Evolutionary conservation across 352 stramenopile species (phyloP).

Genomic region (Pilasporangium apinafurcum): DNA sequence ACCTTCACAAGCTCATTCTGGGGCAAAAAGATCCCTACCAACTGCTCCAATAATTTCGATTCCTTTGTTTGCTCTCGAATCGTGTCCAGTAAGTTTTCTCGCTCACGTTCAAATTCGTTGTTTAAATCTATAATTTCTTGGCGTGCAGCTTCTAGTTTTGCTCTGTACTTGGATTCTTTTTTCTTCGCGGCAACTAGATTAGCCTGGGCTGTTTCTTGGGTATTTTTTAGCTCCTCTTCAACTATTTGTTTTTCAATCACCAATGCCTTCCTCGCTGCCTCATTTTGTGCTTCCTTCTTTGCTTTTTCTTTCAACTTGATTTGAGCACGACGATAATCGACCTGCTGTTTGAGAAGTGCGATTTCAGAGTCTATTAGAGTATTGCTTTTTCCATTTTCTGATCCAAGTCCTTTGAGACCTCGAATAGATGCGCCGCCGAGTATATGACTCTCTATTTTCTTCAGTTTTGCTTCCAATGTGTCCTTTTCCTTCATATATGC

Average conservation of each 20-base stretch:
- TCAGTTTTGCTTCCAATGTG: slow-evolving; percentile 50
- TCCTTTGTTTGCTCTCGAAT: slow-evolving; percentile 89
- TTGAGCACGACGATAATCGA: slow-evolving; percentile 71
- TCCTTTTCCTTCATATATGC: slow-evolving; percentile 54
- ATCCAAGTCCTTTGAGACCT: too few relatives aligned
- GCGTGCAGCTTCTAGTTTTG: slow-evolving; percentile 66
- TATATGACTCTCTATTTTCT: slow-evolving; percentile 81
- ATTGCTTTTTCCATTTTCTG: too few relatives aligned
- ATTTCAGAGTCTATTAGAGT: too few relatives aligned
- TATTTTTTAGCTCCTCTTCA: slow-evolving; percentile 63
- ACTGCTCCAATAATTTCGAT: slow-evolving; percentile 81
- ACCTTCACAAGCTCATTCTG: slow-evolving; percentile 86
- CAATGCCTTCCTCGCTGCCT: slow-evolving; percentile 46
- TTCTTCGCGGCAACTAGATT: slow-evolving; percentile 52
- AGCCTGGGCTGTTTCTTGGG: slow-evolving; percentile 58
- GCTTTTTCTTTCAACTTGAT: slow-evolving; percentile 76
- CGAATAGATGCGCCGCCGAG: too few relatives aligned
- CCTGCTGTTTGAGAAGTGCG: slow-evolving; percentile 69
- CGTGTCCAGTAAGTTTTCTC: slow-evolving; percentile 79
- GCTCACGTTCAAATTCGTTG: slow-evolving; percentile 82
- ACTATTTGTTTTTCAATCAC: slow-evolving; percentile 70
- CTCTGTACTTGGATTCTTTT: slow-evolving; percentile 58
- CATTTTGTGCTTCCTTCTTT: slow-evolving; percentile 59
- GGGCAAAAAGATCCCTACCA: slow-evolving; percentile 79
- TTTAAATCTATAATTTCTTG: slow-evolving; percentile 83